Base-by-base conservation (phyloP, 2,329 filamentous ascomycete genomes). In the Scedosporium minutisporum region DNA sequence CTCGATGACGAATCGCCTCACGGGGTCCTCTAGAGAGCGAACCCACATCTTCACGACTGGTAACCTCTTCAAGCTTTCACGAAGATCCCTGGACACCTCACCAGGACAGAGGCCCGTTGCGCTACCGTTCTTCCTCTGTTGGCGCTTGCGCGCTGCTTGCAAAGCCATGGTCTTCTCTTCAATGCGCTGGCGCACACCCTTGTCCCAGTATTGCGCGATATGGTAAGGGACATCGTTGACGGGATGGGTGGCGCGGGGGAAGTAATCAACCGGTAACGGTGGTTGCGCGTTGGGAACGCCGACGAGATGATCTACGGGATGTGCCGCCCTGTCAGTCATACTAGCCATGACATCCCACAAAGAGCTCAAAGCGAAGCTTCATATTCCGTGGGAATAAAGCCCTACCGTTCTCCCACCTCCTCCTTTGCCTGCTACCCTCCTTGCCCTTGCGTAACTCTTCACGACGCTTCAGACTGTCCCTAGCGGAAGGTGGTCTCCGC, bases 401-500 rank as follows among this genome's bases (percentile, higher is more conserved):
- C 53, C 12, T 82, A 96, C 91, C 90, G 74, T 97, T 99, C 79
- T 99, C 95, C 92, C 93, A 97, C 63, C 93, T 83, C 69, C 93
- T 87, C 59, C 93, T 82, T 69, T 93, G 87, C 42, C 93, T 84
- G 69, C 86, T 93, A 41, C 93, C 93, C 74, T 97, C 92, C 68
- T 96, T 96, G 63, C 93, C 93, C 77, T 92, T 96, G 38, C 95
- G 79, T 61, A 96, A 71, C 2, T 87, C 84, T 67, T 96, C 91
- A 18, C 93, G 86, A 60, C 83, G 77, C 62, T 76, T 75, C 73
- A 80, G 73, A 67, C 81, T 84, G 65, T 86, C 89, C 72, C 80
- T 73, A 38, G 76, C 74, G 18, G 80, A 80, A 0, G 71, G 78
- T 62, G 76, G 82, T 62, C 76, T 79, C 65, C 72, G 77, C 65